These are phyloP conservation scores for Tephrocybe sp. DNA, from an alignment of 768 basidiomycete species.

Conservation along the genomic window DNA sequence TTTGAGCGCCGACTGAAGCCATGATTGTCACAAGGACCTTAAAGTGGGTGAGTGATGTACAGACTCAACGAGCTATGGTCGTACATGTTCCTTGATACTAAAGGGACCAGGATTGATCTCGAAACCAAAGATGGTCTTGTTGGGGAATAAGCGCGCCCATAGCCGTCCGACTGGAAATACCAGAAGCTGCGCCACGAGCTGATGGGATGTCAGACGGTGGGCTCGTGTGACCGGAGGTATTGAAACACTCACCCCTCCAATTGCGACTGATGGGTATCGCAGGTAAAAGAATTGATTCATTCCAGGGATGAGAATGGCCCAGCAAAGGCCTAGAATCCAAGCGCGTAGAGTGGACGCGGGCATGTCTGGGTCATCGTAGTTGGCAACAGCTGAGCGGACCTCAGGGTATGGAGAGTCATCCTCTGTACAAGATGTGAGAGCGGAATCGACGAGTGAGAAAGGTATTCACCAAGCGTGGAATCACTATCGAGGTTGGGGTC, in stretches of 20 bases:
- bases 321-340: constrained; percentile 57
- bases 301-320: constrained; percentile 64
- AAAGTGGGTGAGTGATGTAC: constrained; percentile 2
- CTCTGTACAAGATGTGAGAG: constrained; percentile 21
- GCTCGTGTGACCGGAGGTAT: not conserved
- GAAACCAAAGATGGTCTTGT: constrained; percentile 54
- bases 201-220: constrained; percentile 4
- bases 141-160: constrained; percentile 64
- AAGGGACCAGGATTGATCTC: constrained; percentile 75
- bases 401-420: constrained; percentile 89
- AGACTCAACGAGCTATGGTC: not conserved
- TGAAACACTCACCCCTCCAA: constrained; percentile 44
- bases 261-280: constrained; percentile 63
- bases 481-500: constrained; percentile 37
- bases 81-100: constrained; percentile 65
- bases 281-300: constrained; percentile 82
- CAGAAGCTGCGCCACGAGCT: constrained; percentile 71
- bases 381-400: constrained; percentile 74
- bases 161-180: constrained; percentile 67
- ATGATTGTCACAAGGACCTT: constrained; percentile 70
- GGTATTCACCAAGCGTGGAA: constrained; percentile 20
- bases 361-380: constrained; percentile 68
- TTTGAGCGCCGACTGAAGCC: constrained; percentile 53
- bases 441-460: not conserved
- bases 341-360: constrained; percentile 59